Evolutionary conservation across 345 rosid species (phyloP), one percentile per base, ranked within the genome.

Genomic region (Dimocarpus longan): DNA sequence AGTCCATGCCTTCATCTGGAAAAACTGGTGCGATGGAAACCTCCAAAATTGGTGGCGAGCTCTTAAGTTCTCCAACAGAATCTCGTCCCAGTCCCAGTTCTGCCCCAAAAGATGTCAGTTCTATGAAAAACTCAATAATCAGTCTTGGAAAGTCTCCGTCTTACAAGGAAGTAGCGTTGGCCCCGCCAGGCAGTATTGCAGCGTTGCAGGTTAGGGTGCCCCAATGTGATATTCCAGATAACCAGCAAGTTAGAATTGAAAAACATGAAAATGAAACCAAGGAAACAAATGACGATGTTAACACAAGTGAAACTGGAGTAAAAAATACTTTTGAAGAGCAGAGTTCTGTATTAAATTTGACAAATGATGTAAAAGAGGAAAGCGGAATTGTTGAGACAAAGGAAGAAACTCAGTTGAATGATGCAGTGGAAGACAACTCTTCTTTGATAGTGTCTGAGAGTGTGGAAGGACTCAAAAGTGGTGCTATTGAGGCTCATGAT

Each of bases 141-240:
- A 85, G 90, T 84, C 91, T 90, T 70, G 99, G 98, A 75, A 96
- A 94, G 85, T 94, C 97, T 81, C 97, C 92, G 80, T 96, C 99
- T 69, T 96, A 96, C 87, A 96, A 92, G 89, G 99, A 96, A 86
- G 98, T 96, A 72, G 98, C 99, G 76, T 57, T 96, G 85, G 97
- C 99, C 44, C 99, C 98, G 7, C 98, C 97, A 73, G 99, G 99
- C 48, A 88, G 91, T 48, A 90, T 96, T 82, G 83, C 94, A 67
- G 90, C 84, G 82, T 79, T 90, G 86, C 97, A 93, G 75, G 84
- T 85, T 57, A 86, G 90, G 90, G 80, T 73, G 70, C 87, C 90
- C 26, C 84, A 85, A 79, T 81, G 66, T 70, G 88, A 91, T 80
- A 80, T 39, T 71, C 77, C 81, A 72, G 88, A 86, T 80, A 88